Evolutionary conservation across 139 green algal species (phyloP), one percentile per base, ranked within the genome.

Genomic region (Chlamydomonas sphaeroides): DNA sequence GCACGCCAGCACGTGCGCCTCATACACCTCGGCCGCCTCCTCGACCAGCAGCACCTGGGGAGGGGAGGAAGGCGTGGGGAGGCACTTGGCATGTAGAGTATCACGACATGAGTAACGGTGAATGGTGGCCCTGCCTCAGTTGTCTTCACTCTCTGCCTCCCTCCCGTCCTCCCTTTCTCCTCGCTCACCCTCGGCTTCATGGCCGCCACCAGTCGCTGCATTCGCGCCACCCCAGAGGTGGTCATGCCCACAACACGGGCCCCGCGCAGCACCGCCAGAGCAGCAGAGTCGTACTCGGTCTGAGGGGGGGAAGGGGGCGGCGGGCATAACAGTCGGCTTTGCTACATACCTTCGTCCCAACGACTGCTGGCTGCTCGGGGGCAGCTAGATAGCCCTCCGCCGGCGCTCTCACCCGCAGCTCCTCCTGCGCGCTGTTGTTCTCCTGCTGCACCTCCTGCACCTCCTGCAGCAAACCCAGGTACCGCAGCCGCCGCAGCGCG

Each of bases 1-100:
- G 66, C 81, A 89, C n/a, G 88, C 87, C 39, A 96, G 86, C 11
- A 95, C 84, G 79, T 97, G 93, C 2, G 92, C 90, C 88, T 96
- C 94, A 59, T 96, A 87, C 42, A 97, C 89, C 82, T 97, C 94
- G 0, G 88, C 92, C 35, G 94, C 94, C 86, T 97, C 94, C 89
- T 97, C 93, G 66, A 97, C 90, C 18, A 96, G 63, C 11, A 96
- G 68, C 26, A 93, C 74, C 77, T 89, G 75, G 39, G 61, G 1
- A 21, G 53, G 42, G 41, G 41, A 25, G 11, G 14, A 53, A 53
- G 14, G 10, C 11, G 45, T 53, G n/a, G n/a, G n/a, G n/a, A n/a
- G n/a, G n/a, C n/a, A n/a, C n/a, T n/a, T n/a, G n/a, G n/a, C n/a
- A n/a, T n/a, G n/a, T n/a, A n/a, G n/a, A n/a, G n/a, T n/a, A n/a